phyloP scores from a whole-genome alignment of 176 grass and related monocot species.

The Melocanna baccifera region DNA sequence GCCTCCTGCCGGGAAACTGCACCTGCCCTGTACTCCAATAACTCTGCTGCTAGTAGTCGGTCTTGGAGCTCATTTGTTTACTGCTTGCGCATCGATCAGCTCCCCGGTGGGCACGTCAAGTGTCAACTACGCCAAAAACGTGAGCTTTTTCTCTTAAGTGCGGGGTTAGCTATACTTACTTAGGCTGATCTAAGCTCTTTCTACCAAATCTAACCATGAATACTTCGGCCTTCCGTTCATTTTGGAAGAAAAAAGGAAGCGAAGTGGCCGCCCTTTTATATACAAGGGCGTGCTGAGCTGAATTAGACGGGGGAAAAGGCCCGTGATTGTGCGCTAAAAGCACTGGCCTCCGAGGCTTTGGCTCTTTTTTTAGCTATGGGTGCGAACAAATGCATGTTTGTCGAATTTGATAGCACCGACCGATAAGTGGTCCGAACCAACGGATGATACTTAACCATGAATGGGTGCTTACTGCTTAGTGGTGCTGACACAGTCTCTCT shows the following conservation, averaged over 20 bases:
- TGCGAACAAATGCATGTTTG: not conserved
- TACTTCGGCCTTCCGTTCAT: constrained; percentile 26
- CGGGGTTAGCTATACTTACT: constrained; percentile 53
- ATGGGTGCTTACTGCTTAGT: not conserved
- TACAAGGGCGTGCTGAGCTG: not conserved
- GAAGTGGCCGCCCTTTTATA: not conserved
- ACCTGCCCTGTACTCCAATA: constrained; percentile 10
- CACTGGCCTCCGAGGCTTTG: not conserved
- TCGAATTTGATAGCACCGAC: not conserved
- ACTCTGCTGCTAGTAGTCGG: not conserved
- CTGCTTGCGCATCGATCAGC: not conserved
- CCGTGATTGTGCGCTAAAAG: constrained; percentile 12
- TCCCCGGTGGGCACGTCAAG: constrained; percentile 3
- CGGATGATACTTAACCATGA: not conserved
- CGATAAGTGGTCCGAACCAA: not conserved
- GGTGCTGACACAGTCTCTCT: not conserved
- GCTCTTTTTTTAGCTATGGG: not conserved
- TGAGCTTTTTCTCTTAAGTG: constrained; percentile 31
- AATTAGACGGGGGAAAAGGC: not conserved
- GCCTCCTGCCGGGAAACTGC: constrained; percentile 50
- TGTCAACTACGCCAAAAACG: constrained; percentile 11
- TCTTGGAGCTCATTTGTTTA: constrained; percentile 34
- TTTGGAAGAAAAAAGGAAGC: constrained; percentile 4
- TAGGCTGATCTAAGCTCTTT: constrained; percentile 31
- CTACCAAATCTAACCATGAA: constrained; percentile 40